Base-by-base conservation (phyloP, 1,139 yeast species). In the Diutina pseudorugosa region DNA sequence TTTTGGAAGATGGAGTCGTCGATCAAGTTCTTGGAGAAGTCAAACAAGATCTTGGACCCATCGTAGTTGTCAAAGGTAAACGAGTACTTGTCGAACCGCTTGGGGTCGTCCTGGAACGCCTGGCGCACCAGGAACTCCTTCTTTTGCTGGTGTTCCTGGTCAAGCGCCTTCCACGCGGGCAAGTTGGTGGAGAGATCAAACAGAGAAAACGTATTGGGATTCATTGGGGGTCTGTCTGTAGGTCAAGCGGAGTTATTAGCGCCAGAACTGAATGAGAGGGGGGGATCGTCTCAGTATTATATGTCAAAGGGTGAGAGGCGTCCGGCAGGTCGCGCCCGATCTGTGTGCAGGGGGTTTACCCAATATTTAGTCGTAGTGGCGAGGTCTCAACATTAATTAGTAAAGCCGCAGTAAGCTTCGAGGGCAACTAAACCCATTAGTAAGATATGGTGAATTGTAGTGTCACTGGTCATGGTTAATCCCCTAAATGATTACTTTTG, bases 11-110 rank as follows among this genome's bases (percentile, higher is more conserved):
- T 81, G 64, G 88, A 91, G 60, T 90, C 96, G 67, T 90, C 85
- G 65, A 93, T 74, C 68, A 93, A 78, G 73, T 93, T 93, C 78
- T 93, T 93, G 62, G 96, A 88, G 77, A 84, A 93, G 69, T 93
- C 98, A 66, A 91, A 93, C 63, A 93, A 75, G 63, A 93, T 86
- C 73, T 90, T 76, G 52, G 95, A 85, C 50, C 85, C 91, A 64
- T 91, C 97, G 68, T 67, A 86, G 75, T 90, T 91, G 62, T 75
- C 72, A 69, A 90, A 89, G 54, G 87, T 82, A 67, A 80, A 80
- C 59, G 95, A 79, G 64, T 75, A 82, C 70, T 88, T 89, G 57
- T 73, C 76, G 66, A 83, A 89, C 67, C 98, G 82, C 57, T 77
- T 64, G 18, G 87, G 70, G 68, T 93, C 96, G 59, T 78, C 71